These are phyloP conservation scores for Spergularia marina DNA, from an alignment of 148 eudicot genomes.

Conservation along the genomic window DNA sequence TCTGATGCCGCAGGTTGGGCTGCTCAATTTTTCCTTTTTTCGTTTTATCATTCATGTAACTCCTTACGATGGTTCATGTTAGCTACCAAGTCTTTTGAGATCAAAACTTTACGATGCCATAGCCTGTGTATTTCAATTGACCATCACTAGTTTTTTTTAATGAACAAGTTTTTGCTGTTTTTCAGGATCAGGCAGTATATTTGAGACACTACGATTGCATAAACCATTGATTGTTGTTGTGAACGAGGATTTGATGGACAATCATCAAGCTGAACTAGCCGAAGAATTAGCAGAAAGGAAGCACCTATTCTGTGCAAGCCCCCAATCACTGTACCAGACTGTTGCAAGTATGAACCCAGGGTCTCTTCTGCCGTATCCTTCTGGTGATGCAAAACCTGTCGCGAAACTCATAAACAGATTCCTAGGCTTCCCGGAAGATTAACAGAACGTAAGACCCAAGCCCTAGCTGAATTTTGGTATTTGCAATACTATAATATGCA, in stretches of 20 bases:
- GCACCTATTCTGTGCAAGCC: slow-evolving; percentile 71
- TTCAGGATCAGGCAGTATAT: slow-evolving; percentile 92
- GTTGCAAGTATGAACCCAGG: slow-evolving; percentile 43
- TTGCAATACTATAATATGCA: no score
- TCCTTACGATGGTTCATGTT: background rate
- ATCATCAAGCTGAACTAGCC: slow-evolving; percentile 85
- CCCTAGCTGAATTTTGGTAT: background rate
- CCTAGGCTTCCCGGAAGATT: slow-evolving; percentile 63
- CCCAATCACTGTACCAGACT: slow-evolving; percentile 54
- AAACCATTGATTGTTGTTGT: slow-evolving; percentile 87
- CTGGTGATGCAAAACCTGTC: slow-evolving; percentile 81
- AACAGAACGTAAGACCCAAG: background rate
- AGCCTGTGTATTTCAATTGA: background rate
- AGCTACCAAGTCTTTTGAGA: background rate
- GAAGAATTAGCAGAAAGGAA: slow-evolving; percentile 83
- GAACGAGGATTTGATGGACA: slow-evolving; percentile 92
- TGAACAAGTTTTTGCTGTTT: background rate
- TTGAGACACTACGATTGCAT: slow-evolving; percentile 57
- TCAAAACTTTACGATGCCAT: background rate
- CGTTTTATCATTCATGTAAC: background rate
- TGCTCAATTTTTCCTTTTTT: background rate
- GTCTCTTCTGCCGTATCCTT: slow-evolving; percentile 55
- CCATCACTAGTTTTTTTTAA: background rate
- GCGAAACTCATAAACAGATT: slow-evolving; percentile 63
- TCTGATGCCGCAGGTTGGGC: background rate